Conservation (phyloP, 495 filamentous ascomycete genomes). For the Podospora bellae-mahoneyi region DNA sequence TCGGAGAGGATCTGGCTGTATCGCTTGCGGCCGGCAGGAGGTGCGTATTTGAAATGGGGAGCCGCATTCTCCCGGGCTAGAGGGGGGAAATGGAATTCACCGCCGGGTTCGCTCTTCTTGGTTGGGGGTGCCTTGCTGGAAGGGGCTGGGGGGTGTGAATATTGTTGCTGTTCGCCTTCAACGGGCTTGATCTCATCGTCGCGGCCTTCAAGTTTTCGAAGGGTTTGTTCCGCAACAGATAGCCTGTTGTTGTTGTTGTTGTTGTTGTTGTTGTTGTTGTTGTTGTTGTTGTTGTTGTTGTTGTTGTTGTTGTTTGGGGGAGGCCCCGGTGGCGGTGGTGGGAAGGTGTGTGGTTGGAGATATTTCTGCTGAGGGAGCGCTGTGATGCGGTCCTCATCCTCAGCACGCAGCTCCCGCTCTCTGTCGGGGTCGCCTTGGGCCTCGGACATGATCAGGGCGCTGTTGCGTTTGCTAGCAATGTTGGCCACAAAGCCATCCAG, state of each 20-base stretch:
- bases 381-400: slow-evolving; percentile 81
- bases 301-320: slow-evolving; percentile 37
- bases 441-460: slow-evolving; percentile 73
- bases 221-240: slow-evolving; percentile 40
- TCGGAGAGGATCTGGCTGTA: slow-evolving; percentile 37
- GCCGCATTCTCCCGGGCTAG: slow-evolving; percentile 36
- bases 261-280: slow-evolving; percentile 17
- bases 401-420: slow-evolving; percentile 74
- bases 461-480: slow-evolving; percentile 77
- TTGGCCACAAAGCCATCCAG: slow-evolving; percentile 77
- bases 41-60: slow-evolving; percentile 54
- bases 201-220: slow-evolving; percentile 44
- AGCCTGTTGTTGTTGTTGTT: slow-evolving; percentile 31
- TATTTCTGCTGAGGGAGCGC: slow-evolving; percentile 66
- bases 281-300: slow-evolving; percentile 18
- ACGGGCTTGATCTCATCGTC: slow-evolving; percentile 24
- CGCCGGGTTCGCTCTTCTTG: slow-evolving; percentile 32
- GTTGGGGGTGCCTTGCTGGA: slow-evolving; percentile 13
- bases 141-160: neutral
- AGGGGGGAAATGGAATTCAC: slow-evolving; percentile 55
- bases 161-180: slow-evolving; percentile 5
- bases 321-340: slow-evolving; percentile 42
- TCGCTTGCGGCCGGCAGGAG: slow-evolving; percentile 41
- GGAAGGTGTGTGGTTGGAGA: slow-evolving; percentile 49
- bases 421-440: slow-evolving; percentile 73